Evolutionary conservation across 345 rosid genomes (phyloP).

Genomic region (Leavenworthia alabamica): DNA sequence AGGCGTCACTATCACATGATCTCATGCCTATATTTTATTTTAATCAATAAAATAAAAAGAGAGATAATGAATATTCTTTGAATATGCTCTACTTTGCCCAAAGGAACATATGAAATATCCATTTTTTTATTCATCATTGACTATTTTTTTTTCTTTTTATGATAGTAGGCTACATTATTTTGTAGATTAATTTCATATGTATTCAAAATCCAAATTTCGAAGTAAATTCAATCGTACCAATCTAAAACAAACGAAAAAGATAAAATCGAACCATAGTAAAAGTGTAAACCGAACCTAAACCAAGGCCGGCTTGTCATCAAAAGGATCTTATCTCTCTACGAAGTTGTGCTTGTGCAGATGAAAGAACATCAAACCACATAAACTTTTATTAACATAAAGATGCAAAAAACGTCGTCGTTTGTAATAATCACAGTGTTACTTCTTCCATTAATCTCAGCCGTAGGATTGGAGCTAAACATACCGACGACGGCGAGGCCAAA

Average conservation of each 20-base stretch:
- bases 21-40: neutral
- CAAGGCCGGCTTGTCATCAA: too few species aligned
- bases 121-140: too few species aligned
- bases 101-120: neutral
- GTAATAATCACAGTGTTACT: conserved; percentile 8
- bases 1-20: neutral
- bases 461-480: conserved; percentile 17
- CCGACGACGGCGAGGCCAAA: neutral
- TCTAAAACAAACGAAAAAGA: too few species aligned
- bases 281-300: too few species aligned
- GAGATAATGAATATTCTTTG: conserved; percentile 5
- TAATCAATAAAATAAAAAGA: too few species aligned
- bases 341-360: neutral
- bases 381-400: neutral
- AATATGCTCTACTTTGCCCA: conserved; percentile 1
- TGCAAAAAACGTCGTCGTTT: neutral
- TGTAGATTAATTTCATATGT: too few species aligned
- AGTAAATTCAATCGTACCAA: too few species aligned
- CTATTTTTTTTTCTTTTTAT: too few species aligned
- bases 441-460: conserved; percentile 23
- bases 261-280: too few species aligned
- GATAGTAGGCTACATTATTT: too few species aligned
- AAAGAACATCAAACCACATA: neutral
- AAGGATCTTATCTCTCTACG: neutral
- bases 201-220: too few species aligned